phyloP scores from a whole-genome alignment of 441 rosid species.

The Brassica hybrid region DNA sequence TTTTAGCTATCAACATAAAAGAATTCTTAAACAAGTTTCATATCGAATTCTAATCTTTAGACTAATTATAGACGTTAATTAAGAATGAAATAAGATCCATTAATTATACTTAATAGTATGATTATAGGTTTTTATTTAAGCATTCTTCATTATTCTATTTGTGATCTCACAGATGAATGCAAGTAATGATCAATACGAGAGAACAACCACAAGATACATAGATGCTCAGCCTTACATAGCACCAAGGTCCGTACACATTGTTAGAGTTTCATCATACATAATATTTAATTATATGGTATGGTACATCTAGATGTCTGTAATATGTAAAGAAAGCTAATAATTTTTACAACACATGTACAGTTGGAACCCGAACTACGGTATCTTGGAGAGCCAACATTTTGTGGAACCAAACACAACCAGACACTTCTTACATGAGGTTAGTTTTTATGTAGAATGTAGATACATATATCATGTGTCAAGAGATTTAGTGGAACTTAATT shows the following conservation, averaged over 20 bases:
- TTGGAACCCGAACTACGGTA: constrained; percentile 64
- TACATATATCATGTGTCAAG: background rate
- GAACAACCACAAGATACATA: constrained; percentile 56
- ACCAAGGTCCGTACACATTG: constrained; percentile 34
- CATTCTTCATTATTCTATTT: background rate
- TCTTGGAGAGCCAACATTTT: constrained; percentile 60
- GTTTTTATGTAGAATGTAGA: constrained; percentile 10
- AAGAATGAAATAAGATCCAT: constrained; percentile 8
- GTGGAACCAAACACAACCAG: constrained; percentile 64
- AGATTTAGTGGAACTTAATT: constrained; percentile 5
- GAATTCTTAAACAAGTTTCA: no score
- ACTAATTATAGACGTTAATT: background rate
- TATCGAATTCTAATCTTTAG: background rate
- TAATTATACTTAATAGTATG: constrained; percentile 8
- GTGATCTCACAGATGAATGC: constrained; percentile 62
- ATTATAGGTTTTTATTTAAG: background rate
- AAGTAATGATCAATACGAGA: constrained; percentile 56
- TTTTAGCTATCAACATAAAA: no score
- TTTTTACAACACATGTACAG: constrained; percentile 43
- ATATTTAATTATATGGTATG: background rate
- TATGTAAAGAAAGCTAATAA: constrained; percentile 3
- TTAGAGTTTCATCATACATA: constrained; percentile 25
- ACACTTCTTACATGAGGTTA: constrained; percentile 72
- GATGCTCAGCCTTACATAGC: constrained; percentile 41
- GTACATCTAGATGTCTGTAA: constrained; percentile 44